These are phyloP conservation scores for Cladophialophora yegresii DNA, from an alignment of 2,329 filamentous ascomycete genomes.

Conservation along the genomic window DNA sequence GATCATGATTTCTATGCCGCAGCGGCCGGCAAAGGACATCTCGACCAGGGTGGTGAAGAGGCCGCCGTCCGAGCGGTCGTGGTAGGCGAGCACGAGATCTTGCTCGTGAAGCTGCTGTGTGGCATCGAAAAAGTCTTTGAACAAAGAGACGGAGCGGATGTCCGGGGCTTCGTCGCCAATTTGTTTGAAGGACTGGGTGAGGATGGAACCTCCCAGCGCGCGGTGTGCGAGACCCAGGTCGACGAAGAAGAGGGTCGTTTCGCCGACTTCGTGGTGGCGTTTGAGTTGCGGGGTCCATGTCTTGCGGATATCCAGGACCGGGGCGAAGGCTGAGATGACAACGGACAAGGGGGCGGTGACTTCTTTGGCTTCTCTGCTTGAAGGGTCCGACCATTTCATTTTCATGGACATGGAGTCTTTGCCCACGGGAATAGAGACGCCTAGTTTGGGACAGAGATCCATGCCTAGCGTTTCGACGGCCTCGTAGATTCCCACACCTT, in stretches of 20 bases:
- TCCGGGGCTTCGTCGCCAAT: slow-evolving; percentile 84
- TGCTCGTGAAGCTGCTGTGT: slow-evolving; percentile 67
- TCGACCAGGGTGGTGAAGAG: slow-evolving; percentile 86
- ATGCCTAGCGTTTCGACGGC: slow-evolving; percentile 91
- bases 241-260: slow-evolving; percentile 85
- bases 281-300: slow-evolving; percentile 94
- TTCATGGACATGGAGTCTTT: slow-evolving; percentile 99
- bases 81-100: slow-evolving; percentile 82
- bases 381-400: slow-evolving; percentile 82
- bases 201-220: slow-evolving; percentile 83
- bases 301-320: slow-evolving; percentile 76
- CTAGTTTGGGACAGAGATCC: slow-evolving; percentile 86
- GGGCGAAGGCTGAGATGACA: slow-evolving; percentile 85
- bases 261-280: slow-evolving; percentile 80
- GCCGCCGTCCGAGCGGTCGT: slow-evolving; percentile 91
- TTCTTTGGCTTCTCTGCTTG: slow-evolving; percentile 69
- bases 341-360: slow-evolving; percentile 91
- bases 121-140: slow-evolving; percentile 91
- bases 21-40: slow-evolving; percentile 97
- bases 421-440: slow-evolving; percentile 90
- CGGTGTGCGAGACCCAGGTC: slow-evolving; percentile 80
- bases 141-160: slow-evolving; percentile 75
- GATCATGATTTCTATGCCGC: slow-evolving; percentile 80
- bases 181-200: slow-evolving; percentile 86
- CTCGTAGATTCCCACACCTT: slow-evolving; percentile 89